Conservation (phyloP, 192 early-diverging fungal species). For the Gaertneriomyces semiglobifer region DNA sequence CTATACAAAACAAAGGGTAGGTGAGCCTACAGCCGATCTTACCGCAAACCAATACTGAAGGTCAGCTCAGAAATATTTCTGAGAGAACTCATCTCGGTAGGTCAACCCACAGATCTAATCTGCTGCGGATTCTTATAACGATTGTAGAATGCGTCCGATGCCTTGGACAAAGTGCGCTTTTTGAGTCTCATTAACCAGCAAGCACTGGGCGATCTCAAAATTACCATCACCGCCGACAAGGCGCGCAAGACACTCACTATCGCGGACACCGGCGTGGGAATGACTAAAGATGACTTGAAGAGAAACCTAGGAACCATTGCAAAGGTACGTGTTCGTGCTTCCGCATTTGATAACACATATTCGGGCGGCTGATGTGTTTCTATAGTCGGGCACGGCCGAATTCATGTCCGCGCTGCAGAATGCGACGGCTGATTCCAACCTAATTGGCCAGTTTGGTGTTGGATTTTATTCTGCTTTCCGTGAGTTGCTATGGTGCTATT, state of each 20-base stretch:
- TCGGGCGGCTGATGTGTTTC: neutral
- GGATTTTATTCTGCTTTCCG: constrained; percentile 97
- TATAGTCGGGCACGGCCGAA: constrained; percentile 82
- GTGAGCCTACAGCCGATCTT: neutral
- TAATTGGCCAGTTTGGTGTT: constrained; percentile 99
- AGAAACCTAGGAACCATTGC: constrained; percentile 96
- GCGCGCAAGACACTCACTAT: constrained; percentile 76
- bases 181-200: constrained; percentile 65
- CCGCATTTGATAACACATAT: neutral
- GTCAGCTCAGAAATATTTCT: constrained; percentile 83
- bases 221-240: constrained; percentile 75
- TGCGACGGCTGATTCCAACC: constrained; percentile 61
- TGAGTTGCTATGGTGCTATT: neutral
- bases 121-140: too few relatives aligned
- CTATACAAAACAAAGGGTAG: constrained; percentile 81
- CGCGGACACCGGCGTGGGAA: constrained; percentile 91
- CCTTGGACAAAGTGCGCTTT: constrained; percentile 91
- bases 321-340: constrained; percentile 43
- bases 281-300: constrained; percentile 84
- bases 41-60: neutral
- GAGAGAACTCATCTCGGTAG: constrained; percentile 85
- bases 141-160: constrained; percentile 86
- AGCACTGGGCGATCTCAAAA: constrained; percentile 72
- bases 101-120: neutral
- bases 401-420: constrained; percentile 79